Percentiles rank a stretch among this genome's conserved stretches.
phyloP scores from a whole-genome alignment of 805 yeast species.

The Kregervanrija delftensis region DNA sequence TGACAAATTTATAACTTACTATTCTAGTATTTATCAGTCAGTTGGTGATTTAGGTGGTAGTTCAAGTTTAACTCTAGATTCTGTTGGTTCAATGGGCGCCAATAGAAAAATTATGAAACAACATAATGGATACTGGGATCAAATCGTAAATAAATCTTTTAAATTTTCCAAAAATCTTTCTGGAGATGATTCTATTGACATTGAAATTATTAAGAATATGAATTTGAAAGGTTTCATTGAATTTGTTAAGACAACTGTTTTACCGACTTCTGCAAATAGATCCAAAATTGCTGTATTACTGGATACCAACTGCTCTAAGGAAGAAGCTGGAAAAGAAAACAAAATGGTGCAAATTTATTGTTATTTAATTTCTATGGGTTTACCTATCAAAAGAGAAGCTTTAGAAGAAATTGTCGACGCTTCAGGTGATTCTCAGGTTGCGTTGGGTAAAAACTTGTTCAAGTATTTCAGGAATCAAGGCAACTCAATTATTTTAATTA shows the following conservation, averaged over 20 bases:
- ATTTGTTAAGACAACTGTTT: conserved; percentile 30
- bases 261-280: conserved; percentile 30
- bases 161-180: conserved; percentile 28
- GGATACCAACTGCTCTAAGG: conserved; percentile 29
- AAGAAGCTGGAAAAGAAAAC: conserved; percentile 30
- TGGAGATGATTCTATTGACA: conserved; percentile 30
- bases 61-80: conserved; percentile 20
- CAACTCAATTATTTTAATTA: conserved; percentile 19
- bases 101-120: conserved; percentile 22
- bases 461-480: conserved; percentile 37
- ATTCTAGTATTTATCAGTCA: conserved; percentile 13
- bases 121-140: conserved; percentile 46
- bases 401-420: conserved; percentile 32
- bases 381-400: conserved; percentile 36
- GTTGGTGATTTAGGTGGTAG: conserved; percentile 13
- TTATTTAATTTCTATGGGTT: conserved; percentile 40
- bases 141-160: conserved; percentile 38
- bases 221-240: conserved; percentile 26
- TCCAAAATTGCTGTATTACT: conserved; percentile 38
- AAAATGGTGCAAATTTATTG: conserved; percentile 35
- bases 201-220: conserved; percentile 24
- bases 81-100: conserved; percentile 16
- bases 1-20: conserved; percentile 29
- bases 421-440: conserved; percentile 31
- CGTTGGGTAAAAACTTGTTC: conserved; percentile 34